Evolutionary conservation across 176 grass and related monocot species (phyloP).

Genomic region (Carex pumila): DNA sequence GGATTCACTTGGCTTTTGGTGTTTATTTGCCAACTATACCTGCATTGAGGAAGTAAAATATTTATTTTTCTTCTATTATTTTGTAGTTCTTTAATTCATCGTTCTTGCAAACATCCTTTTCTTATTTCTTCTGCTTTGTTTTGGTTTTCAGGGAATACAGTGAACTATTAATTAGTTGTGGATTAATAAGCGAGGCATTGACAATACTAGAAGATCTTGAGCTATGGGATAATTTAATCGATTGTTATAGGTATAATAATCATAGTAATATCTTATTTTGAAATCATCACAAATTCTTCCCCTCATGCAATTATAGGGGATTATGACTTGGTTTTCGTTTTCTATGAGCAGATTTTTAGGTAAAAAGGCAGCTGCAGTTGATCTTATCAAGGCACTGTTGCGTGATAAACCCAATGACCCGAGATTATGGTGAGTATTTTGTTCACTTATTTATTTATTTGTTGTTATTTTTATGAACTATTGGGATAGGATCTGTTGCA

Average conservation of each 20-base stretch:
- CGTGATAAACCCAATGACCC: conserved; percentile 64
- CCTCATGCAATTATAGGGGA: not conserved
- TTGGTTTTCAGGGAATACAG: conserved; percentile 66
- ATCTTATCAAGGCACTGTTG: conserved; percentile 66
- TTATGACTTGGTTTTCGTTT: not conserved
- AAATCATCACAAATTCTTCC: not conserved
- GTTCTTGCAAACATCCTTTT: conserved; percentile 9
- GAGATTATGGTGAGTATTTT: conserved; percentile 69
- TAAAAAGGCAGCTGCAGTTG: conserved; percentile 82
- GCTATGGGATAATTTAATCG: conserved; percentile 99
- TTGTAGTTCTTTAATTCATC: not conserved
- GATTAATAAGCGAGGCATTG: conserved; percentile 79
- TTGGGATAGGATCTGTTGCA: not conserved
- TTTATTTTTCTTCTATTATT: not conserved
- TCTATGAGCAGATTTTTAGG: conserved; percentile 53
- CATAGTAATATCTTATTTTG: not conserved
- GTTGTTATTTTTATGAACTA: not conserved
- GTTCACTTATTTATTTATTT: not conserved
- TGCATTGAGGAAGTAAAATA: conserved; percentile 68
- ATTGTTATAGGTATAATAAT: conserved; percentile 70
- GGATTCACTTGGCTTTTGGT: conserved; percentile 53
- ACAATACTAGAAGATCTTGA: conserved; percentile 83
- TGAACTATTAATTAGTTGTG: conserved; percentile 86
- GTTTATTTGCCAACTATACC: conserved; percentile 70
- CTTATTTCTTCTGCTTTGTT: not conserved